These are phyloP conservation scores for Cokeromyces recurvatus DNA, from an alignment of 371 early-diverging fungal species.

Conservation along the genomic window DNA sequence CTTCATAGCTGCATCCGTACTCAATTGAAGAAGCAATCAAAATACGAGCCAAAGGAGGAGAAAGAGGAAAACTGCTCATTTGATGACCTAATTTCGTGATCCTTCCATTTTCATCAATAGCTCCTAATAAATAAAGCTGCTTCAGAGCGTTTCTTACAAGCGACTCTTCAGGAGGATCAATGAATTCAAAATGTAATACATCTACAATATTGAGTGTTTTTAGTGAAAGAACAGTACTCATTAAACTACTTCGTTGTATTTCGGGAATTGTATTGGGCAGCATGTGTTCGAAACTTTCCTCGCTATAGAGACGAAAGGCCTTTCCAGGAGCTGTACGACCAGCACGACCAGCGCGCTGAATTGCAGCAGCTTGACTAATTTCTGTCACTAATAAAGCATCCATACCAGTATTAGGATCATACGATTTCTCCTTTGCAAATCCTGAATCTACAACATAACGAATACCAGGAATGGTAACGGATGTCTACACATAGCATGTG, in stretches of 20 bases:
- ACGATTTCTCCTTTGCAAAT: constrained; percentile 86
- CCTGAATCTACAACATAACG: constrained; percentile 93
- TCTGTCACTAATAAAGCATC: constrained; percentile 82
- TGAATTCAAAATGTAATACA: constrained; percentile 92
- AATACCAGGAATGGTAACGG: constrained; percentile 87
- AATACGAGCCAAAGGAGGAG: constrained; percentile 90
- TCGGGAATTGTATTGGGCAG: constrained; percentile 89
- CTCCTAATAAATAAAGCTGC: constrained; percentile 93
- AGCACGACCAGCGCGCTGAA: constrained; percentile 98
- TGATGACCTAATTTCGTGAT: constrained; percentile 90
- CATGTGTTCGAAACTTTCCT: constrained; percentile 80
- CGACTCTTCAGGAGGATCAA: constrained; percentile 90
- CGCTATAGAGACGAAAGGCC: constrained; percentile 93
- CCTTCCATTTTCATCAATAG: constrained; percentile 84
- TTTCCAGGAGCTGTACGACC: constrained; percentile 90
- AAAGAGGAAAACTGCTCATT: constrained; percentile 95
- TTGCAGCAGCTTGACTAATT: constrained; percentile 88
- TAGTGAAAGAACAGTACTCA: constrained; percentile 82
- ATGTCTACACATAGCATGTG: constrained; percentile 32
- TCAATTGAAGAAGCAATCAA: constrained; percentile 64
- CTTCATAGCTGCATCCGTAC: constrained; percentile 40
- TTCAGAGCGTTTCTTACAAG: constrained; percentile 81
- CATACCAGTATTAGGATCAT: constrained; percentile 75
- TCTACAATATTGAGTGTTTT: constrained; percentile 92
- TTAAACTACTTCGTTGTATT: constrained; percentile 90